A percentile compares a stretch with the other conserved stretches of the same genome.
These are phyloP conservation scores for Epichloe baconii DNA, from an alignment of 2,329 filamentous ascomycete genomes.

Conservation along the genomic window DNA sequence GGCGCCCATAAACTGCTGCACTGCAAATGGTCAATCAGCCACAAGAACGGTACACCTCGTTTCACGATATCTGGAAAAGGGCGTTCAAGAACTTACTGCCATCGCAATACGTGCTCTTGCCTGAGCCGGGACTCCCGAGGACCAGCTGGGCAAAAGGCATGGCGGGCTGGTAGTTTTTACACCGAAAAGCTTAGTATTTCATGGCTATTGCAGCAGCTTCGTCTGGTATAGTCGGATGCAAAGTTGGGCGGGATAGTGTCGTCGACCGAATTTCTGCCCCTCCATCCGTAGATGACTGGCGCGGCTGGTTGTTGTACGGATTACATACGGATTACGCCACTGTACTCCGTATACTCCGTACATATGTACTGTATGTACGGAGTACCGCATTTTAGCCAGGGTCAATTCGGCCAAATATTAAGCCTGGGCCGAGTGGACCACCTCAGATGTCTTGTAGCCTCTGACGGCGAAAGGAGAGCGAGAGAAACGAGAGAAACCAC, in stretches of 20 bases:
- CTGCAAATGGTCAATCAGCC: conserved; percentile 21
- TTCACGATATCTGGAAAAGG: neutral
- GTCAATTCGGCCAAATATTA: neutral
- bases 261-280: conserved; percentile 3
- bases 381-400: neutral
- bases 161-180: conserved; percentile 2
- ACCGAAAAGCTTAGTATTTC: neutral
- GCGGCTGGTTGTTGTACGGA: no score
- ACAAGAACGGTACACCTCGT: neutral
- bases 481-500: neutral
- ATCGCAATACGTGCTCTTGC: conserved; percentile 97
- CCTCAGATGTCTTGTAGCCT: neutral
- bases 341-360: no score
- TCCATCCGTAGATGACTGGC: neutral
- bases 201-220: neutral
- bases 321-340: no score
- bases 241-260: neutral
- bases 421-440: neutral
- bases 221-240: neutral
- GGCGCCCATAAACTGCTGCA: conserved; percentile 95
- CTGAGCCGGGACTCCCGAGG: conserved; percentile 85
- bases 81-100: conserved; percentile 51
- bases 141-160: conserved; percentile 66
- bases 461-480: neutral
- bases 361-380: no score